These are phyloP conservation scores for Puccinia novopanici DNA, from an alignment of 1,284 basidiomycete genomes.

Conservation along the genomic window DNA sequence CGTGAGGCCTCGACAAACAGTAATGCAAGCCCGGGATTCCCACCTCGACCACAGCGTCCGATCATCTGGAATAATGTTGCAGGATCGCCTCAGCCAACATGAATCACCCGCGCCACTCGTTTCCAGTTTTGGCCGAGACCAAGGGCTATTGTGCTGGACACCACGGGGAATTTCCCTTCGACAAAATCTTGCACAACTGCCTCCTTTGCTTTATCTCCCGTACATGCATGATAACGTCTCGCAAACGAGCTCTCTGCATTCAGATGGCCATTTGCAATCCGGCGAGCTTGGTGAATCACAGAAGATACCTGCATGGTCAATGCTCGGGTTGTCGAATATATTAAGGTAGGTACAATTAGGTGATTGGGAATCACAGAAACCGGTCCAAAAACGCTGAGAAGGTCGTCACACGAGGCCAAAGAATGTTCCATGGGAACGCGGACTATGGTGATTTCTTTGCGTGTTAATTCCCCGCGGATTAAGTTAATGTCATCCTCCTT, in stretches of 20 bases:
- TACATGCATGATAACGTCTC: background rate
- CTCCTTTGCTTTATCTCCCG: background rate
- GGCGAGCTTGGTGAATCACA: background rate
- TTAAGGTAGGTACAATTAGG: background rate
- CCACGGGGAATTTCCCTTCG: background rate
- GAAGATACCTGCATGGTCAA: background rate
- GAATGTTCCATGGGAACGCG: background rate
- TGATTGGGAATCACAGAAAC: background rate
- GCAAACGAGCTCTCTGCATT: background rate
- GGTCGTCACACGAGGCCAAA: background rate
- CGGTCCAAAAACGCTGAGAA: background rate
- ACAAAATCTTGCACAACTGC: background rate
- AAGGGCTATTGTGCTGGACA: slow-evolving; percentile 4
- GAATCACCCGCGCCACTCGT: background rate
- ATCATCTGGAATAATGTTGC: background rate
- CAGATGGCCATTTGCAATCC: background rate
- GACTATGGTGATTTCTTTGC: background rate
- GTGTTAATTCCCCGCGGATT: background rate
- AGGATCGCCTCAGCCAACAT: background rate
- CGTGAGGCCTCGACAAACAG: background rate
- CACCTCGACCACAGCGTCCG: background rate
- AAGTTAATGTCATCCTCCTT: background rate
- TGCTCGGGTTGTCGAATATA: background rate
- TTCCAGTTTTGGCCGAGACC: slow-evolving; percentile 22
- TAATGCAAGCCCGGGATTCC: background rate